A percentile compares a stretch with the other conserved stretches of the same genome.
phyloP scores from a whole-genome alignment of 139 green algal species.

The Picochlorum sp. region DNA sequence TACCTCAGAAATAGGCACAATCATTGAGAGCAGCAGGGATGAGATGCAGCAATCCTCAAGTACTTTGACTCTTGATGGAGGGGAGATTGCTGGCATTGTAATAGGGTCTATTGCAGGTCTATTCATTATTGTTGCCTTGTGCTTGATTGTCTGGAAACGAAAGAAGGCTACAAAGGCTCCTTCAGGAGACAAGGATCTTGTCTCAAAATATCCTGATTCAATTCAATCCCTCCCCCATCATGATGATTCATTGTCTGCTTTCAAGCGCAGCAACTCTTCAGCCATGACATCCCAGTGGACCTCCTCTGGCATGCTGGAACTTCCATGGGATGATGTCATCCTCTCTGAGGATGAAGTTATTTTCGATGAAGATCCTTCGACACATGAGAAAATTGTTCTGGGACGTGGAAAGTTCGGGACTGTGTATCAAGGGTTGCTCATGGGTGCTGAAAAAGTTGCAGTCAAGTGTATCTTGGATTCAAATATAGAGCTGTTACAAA shows the following conservation, averaged over 20 bases:
- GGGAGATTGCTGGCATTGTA: neutral
- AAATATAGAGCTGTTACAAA: neutral
- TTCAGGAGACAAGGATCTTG: neutral
- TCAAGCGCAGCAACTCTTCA: neutral
- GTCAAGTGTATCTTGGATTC: slow-evolving; percentile 2
- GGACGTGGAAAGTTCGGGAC: slow-evolving; percentile 6
- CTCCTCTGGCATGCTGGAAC: neutral
- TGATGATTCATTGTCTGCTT: too few species aligned
- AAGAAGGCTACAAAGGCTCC: neutral
- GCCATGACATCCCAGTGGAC: neutral
- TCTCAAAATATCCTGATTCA: too few species aligned
- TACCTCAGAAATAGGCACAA: neutral
- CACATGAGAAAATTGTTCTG: neutral
- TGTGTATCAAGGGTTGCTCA: slow-evolving; percentile 4
- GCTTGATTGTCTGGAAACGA: neutral
- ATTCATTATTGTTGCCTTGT: neutral
- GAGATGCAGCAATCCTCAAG: too few species aligned
- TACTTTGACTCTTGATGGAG: neutral
- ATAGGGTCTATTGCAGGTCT: neutral
- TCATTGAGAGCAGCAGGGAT: too few species aligned
- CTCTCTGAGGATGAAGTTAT: neutral
- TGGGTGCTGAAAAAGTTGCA: slow-evolving; percentile 2
- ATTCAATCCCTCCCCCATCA: too few species aligned
- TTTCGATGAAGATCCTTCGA: neutral
- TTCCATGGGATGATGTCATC: neutral